Evolutionary conservation across 23 red algal species (phyloP).

Genomic region (Gracilaria vermiculophylla): DNA sequence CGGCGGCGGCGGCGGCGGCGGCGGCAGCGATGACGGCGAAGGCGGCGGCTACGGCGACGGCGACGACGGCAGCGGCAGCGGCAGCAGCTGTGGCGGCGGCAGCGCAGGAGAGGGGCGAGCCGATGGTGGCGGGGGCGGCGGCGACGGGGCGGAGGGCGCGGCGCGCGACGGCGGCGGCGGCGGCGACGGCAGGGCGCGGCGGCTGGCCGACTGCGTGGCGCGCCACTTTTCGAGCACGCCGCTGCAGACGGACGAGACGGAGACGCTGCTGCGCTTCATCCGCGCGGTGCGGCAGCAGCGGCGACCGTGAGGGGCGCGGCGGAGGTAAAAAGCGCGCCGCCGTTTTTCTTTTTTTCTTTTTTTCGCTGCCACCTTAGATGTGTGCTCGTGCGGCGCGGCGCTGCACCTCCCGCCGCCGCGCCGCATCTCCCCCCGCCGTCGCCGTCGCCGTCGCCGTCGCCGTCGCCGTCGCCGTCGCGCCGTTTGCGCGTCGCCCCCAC

Average conservation of each 20-base stretch:
- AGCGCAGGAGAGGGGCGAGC: not conserved
- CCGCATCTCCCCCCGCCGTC: not conserved
- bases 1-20: too few species aligned
- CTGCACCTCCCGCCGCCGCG: not conserved
- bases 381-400: not conserved
- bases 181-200: not conserved
- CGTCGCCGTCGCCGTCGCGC: not conserved
- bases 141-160: not conserved
- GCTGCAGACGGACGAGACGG: conserved; percentile 1
- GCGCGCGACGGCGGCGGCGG: not conserved
- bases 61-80: not conserved
- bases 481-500: too few species aligned
- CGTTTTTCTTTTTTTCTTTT: not conserved
- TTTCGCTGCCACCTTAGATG: too few species aligned
- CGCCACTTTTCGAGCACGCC: conserved; percentile 46
- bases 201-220: conserved; percentile 32
- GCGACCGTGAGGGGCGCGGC: not conserved
- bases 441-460: not conserved
- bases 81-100: not conserved
- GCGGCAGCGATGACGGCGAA: too few species aligned
- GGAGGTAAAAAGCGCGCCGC: too few species aligned
- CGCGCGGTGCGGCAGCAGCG: conserved; percentile 6
- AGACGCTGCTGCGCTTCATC: conserved; percentile 40
- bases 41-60: too few species aligned
- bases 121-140: not conserved